phyloP scores from a whole-genome alignment of 2,329 filamentous ascomycete genomes.

The Neurospora sp. region DNA sequence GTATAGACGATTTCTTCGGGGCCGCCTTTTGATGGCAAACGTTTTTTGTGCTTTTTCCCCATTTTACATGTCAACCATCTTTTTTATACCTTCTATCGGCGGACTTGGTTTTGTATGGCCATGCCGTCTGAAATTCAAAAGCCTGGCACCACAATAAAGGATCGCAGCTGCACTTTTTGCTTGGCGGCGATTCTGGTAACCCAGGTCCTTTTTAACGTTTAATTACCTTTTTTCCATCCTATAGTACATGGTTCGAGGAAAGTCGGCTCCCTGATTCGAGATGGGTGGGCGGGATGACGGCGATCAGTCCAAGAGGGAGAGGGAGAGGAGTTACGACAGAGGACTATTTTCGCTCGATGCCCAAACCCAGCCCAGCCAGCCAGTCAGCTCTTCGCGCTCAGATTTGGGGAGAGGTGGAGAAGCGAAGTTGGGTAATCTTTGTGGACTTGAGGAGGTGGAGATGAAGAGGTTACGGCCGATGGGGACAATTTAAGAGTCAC shows the following conservation, averaged over 20 bases:
- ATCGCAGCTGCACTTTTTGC: slow-evolving; percentile 10
- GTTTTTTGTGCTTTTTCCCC: slow-evolving; percentile 1
- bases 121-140: slow-evolving; percentile 3
- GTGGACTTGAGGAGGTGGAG: neutral
- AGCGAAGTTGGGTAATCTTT: neutral
- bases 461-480: neutral
- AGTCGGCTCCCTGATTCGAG: neutral
- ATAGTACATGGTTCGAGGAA: neutral
- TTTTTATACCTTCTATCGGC: slow-evolving; percentile 4
- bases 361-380: neutral
- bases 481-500: neutral
- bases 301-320: neutral
- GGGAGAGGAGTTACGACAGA: neutral
- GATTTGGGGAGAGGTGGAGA: neutral
- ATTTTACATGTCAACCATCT: slow-evolving; percentile 1
- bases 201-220: slow-evolving; percentile 3
- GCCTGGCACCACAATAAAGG: slow-evolving; percentile 1
- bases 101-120: slow-evolving; percentile 5
- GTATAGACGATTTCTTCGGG: slow-evolving; percentile 1
- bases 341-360: neutral
- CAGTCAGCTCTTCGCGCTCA: neutral
- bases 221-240: slow-evolving; percentile 5
- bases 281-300: neutral
- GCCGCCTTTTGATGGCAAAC: neutral
- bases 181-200: slow-evolving; percentile 7